Evolutionary conservation across 805 yeast species (phyloP), one percentile per base, ranked within the genome.

Genomic region (Brettanomyces bruxellensis): DNA sequence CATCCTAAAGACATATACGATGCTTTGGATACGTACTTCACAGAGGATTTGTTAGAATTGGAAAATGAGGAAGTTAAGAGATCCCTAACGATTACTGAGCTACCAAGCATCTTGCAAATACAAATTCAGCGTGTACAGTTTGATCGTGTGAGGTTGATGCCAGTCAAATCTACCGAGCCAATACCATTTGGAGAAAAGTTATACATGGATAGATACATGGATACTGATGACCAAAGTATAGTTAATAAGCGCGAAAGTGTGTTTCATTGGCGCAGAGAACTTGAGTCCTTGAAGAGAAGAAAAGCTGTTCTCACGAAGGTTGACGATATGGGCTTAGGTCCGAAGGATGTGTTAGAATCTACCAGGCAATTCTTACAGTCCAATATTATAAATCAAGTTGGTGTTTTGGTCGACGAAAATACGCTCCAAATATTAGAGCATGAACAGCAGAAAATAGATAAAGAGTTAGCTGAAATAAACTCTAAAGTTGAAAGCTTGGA

Each of bases 111-210:
- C 44, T 64, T 93, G 43, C 99, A 93, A 61, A 78, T 93, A 43
- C 99, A 93, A 60, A 86, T 93, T 6, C 98, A 90, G 65, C 73
- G 99, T 59, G 98, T 93, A 1, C 86, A 87, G 60, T 93, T 83
- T 61, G 96, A 93, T 59, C 72, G 89, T 40, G 82, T 72, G 46
- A 66, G 75, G 12, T 72, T 81, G 44, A 75, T 82, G 64, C 87
- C 95, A 0, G 86, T 86, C 57, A 93, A 93, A 60, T 82, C 89
- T 2, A 74, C 78, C 39, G 89, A 84, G 47, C 95, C 89, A 7
- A 71, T 93, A 42, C 90, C 90, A 3, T 88, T 89, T 59, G 78
- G 80, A 28, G 86, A 87, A 45, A 77, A 71, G 9, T 64, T 93
- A 7, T 90, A 85, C 60, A 78, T 93, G 76, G 99, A 93, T 65